phyloP scores from a whole-genome alignment of 331 rosid species.

The Acacia concinna region DNA sequence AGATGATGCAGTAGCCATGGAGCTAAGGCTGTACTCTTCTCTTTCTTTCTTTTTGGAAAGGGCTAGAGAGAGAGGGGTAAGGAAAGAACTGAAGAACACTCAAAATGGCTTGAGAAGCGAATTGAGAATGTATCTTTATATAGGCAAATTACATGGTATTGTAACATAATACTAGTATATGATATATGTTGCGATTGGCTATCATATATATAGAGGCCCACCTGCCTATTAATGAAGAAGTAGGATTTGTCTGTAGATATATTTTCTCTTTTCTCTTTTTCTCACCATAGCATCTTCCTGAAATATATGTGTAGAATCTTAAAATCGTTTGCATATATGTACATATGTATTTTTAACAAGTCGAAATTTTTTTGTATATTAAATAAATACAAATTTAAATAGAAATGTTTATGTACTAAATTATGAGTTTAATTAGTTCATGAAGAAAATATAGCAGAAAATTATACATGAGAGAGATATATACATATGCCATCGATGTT shows the following conservation, averaged over 20 bases:
- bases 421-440: not conserved
- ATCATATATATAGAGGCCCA: not conserved
- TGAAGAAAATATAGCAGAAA: not conserved
- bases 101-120: constrained; percentile 17
- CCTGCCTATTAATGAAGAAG: not conserved
- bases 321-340: too few relatives aligned
- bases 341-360: not conserved
- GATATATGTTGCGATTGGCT: not conserved
- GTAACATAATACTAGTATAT: not conserved
- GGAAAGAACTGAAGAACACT: not conserved
- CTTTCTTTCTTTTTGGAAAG: not conserved
- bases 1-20: not conserved
- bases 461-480: not conserved
- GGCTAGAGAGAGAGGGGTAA: not conserved
- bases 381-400: too few relatives aligned
- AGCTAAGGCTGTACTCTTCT: not conserved
- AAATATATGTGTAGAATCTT: too few relatives aligned
- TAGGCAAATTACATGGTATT: constrained; percentile 12
- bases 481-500: not conserved
- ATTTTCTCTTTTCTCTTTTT: not conserved
- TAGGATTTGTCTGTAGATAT: not conserved
- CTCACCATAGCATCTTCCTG: not conserved
- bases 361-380: not conserved
- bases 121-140: constrained; percentile 27
- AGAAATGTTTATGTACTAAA: too few relatives aligned